Percentiles rank a stretch among this genome's conserved stretches.
phyloP scores from a whole-genome alignment of 164 flowering plant species.

The Amborella trichopoda region DNA sequence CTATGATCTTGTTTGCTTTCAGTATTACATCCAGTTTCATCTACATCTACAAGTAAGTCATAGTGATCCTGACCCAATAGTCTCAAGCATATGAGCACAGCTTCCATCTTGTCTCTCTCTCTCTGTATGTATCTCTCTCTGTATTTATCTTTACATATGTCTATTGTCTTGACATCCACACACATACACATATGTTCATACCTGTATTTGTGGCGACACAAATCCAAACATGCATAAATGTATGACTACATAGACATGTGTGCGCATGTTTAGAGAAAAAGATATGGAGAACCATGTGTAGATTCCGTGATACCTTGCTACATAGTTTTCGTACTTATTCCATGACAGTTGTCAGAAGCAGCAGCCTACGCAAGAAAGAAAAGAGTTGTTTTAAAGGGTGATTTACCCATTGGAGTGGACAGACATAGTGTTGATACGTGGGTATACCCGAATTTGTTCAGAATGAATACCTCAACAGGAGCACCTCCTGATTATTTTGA shows the following conservation, averaged over 20 bases:
- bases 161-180: background rate
- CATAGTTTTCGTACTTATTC: no score
- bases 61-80: background rate
- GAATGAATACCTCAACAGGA: slow-evolving; percentile 93
- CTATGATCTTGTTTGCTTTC: slow-evolving; percentile 67
- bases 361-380: slow-evolving; percentile 80
- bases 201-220: no score
- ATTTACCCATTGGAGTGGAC: slow-evolving; percentile 93
- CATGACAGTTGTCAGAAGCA: slow-evolving; percentile 65
- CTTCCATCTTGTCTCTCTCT: no score
- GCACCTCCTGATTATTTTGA: slow-evolving; percentile 96
- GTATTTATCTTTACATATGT: no score
- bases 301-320: no score
- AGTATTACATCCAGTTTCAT: slow-evolving; percentile 84
- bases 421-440: slow-evolving; percentile 95
- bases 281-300: no score
- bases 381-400: slow-evolving; percentile 86
- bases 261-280: no score
- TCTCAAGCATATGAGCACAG: background rate
- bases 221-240: no score
- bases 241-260: no score
- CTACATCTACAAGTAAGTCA: slow-evolving; percentile 66
- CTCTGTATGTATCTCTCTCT: no score
- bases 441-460: slow-evolving; percentile 85
- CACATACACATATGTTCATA: background rate